Conservation (phyloP, 2,329 filamentous ascomycete species). For the Periconia sp. region DNA sequence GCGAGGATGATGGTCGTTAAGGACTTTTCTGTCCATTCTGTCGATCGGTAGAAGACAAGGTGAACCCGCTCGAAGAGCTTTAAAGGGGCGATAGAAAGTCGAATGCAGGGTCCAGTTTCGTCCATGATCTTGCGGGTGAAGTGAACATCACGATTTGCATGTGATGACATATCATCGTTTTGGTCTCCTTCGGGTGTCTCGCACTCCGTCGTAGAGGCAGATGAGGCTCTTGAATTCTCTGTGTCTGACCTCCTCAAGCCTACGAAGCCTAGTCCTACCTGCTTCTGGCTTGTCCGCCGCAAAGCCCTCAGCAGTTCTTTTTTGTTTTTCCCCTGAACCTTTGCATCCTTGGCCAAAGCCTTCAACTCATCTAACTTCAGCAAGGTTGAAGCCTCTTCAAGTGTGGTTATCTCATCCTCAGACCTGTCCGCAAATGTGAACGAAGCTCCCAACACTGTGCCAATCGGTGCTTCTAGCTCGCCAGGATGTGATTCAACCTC, state of each 20-base stretch:
- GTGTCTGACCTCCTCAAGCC: conserved; percentile 70
- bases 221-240: conserved; percentile 59
- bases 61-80: conserved; percentile 93
- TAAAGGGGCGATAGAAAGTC: conserved; percentile 73
- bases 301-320: conserved; percentile 77
- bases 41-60: conserved; percentile 93
- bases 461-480: conserved; percentile 56
- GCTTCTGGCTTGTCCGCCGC: conserved; percentile 73
- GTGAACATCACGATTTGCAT: conserved; percentile 71
- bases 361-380: conserved; percentile 90
- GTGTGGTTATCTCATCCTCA: conserved; percentile 71
- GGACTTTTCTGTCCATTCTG: conserved; percentile 97
- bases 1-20: conserved; percentile 93
- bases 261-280: conserved; percentile 75
- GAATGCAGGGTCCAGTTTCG: conserved; percentile 81
- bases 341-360: conserved; percentile 80
- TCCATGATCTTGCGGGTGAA: conserved; percentile 79
- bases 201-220: conserved; percentile 38
- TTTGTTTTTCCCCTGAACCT: conserved; percentile 88
- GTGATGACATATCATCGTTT: conserved; percentile 49
- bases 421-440: conserved; percentile 86
- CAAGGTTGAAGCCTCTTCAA: conserved; percentile 84
- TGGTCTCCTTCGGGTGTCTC: conserved; percentile 47
- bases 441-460: conserved; percentile 56
- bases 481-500: conserved; percentile 51